A percentile compares a stretch with the other conserved stretches of the same genome.
Evolutionary conservation across 2,329 filamentous ascomycete species (phyloP).

Genomic region (Fusarium paranaense): DNA sequence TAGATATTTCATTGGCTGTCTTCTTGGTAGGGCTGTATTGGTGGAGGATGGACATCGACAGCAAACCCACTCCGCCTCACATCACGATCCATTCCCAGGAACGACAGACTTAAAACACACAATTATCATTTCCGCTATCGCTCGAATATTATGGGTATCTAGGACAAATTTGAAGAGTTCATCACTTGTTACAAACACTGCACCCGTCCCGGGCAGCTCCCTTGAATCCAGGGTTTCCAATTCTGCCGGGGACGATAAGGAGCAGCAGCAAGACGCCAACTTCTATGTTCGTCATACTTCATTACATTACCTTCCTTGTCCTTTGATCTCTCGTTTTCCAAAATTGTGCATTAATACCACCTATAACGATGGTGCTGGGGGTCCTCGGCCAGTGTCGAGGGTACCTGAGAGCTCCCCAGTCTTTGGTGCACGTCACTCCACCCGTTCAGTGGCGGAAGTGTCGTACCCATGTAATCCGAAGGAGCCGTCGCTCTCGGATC

Average conservation of each 20-base stretch:
- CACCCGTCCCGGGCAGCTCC: not conserved
- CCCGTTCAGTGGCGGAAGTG: constrained; percentile 8
- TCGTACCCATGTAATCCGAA: not conserved
- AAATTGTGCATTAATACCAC: constrained; percentile 16
- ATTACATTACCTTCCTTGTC: not conserved
- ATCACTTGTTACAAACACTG: constrained; percentile 7
- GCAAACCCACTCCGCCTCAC: not conserved
- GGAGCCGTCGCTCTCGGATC: not conserved
- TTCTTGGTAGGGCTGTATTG: not conserved
- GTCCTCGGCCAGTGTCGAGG: constrained; percentile 24
- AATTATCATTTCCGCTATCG: constrained; percentile 6
- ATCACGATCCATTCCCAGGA: not conserved
- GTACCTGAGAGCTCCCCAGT: constrained; percentile 10
- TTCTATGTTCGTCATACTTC: not conserved
- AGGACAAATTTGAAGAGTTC: constrained; percentile 6
- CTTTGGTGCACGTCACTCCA: constrained; percentile 11
- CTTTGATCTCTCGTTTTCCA: not conserved
- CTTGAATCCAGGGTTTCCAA: not conserved
- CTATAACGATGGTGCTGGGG: constrained; percentile 6
- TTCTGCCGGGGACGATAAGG: not conserved
- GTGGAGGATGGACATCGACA: not conserved
- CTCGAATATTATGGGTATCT: constrained; percentile 27
- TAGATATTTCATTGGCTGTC: not conserved
- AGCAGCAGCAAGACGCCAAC: not conserved
- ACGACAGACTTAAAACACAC: not conserved